phyloP scores from a whole-genome alignment of 1,284 basidiomycete genomes.

The Cutaneotrichosporon cavernicola region DNA sequence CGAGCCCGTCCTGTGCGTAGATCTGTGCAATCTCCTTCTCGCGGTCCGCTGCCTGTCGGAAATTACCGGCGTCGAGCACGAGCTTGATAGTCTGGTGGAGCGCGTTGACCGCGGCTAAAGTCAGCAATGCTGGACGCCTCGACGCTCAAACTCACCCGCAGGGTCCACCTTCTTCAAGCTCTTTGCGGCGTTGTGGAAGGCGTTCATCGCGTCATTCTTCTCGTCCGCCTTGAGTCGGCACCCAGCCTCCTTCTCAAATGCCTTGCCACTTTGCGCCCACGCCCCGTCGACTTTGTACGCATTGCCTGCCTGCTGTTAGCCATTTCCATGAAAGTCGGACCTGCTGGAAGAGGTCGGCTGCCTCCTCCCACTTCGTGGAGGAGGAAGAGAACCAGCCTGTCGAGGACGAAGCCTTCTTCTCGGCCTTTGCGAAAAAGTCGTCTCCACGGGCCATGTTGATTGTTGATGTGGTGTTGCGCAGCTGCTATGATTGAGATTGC shows the following conservation, averaged over 20 bases:
- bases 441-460: constrained; percentile 43
- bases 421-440: constrained; percentile 74
- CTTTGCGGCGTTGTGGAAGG: constrained; percentile 95
- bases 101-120: constrained; percentile 83
- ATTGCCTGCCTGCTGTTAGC: constrained; percentile 70
- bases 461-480: constrained; percentile 5
- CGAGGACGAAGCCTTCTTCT: constrained; percentile 84
- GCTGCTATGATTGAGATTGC: not conserved
- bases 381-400: constrained; percentile 79
- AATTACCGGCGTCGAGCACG: constrained; percentile 80
- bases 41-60: constrained; percentile 95
- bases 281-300: constrained; percentile 90
- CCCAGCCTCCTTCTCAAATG: constrained; percentile 80
- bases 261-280: constrained; percentile 86
- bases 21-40: constrained; percentile 96
- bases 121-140: not conserved
- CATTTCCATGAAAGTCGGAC: constrained; percentile 55
- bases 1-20: constrained; percentile 66
- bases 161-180: constrained; percentile 85
- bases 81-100: constrained; percentile 80
- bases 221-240: constrained; percentile 84
- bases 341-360: constrained; percentile 75
- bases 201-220: constrained; percentile 87
- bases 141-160: constrained; percentile 61
- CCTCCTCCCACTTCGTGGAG: constrained; percentile 82